Base-by-base conservation (phyloP, 768 basidiomycete genomes). In the Agrocybe chaxingu region DNA sequence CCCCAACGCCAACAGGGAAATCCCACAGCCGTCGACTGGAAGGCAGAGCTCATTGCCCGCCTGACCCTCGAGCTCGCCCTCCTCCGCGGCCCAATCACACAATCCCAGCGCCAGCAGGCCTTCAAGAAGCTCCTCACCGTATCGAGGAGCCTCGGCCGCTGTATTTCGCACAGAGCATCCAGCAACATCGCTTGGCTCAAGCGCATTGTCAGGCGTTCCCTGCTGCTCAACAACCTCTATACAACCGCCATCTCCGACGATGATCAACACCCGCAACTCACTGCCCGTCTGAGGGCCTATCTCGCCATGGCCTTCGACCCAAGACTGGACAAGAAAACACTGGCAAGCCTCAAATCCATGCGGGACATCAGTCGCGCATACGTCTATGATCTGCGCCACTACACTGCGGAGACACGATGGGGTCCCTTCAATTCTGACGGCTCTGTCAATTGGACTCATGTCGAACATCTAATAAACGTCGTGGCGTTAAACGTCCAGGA, bases 341-440 rank as follows among this genome's bases (percentile, higher is more conserved):
- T 54, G 51, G 43, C 55, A 19, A 66, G 59, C 7, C 58, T 75
- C 41, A 62, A 57, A 9, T 51, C 57, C 9, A 65, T 73, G 19
- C 78, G 81, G 19, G 71, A 70, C 41, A 58, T 60, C 31, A 81
- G 82, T 54, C 71, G 88, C 35, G 75, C 73, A 50, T 79, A 70
- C 56, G 81, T 85, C 3, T 89, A 89, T 66, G 76, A 86, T 62
- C 72, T 88, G 40, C 73, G 76, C 8, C 80, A 83, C 56, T 89
- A 88, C 59, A 62, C 58, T 32, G 55, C 55, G 19, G 66, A 68
- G 18, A 82, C 73, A 50, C 62, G 69, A 13, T 88, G 80, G 77
- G 88, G 86, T 1, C 87, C 87, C 4, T 84, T 79, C 55, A 52
- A 66, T 19, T 46, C 60, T 24, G 62, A 70, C 12, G 69, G 72